Evolutionary conservation across 2,329 filamentous ascomycete species (phyloP).

Genomic region (Daldinia sp.): DNA sequence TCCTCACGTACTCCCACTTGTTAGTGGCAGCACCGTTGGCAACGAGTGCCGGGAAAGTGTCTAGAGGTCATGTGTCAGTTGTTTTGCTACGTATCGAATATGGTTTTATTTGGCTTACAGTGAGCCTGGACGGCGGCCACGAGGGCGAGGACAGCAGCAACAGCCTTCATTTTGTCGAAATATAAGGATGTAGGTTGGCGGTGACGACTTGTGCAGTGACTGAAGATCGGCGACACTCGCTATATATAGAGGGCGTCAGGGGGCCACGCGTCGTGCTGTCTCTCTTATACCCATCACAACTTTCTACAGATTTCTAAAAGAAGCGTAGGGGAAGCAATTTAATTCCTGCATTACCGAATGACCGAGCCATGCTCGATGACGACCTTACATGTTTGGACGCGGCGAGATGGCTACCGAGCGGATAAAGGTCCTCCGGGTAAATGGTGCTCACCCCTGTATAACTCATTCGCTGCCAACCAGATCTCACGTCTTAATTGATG

Average conservation of each 20-base stretch:
- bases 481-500: conserved; percentile 6
- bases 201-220: neutral
- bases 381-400: conserved; percentile 28
- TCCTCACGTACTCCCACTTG: conserved; percentile 58
- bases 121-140: conserved; percentile 49
- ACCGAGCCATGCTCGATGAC: conserved; percentile 23
- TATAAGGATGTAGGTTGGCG: neutral
- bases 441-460: conserved; percentile 1
- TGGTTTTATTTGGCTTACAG: conserved; percentile 44
- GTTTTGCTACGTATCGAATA: neutral
- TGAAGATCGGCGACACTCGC: neutral
- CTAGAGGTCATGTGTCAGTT: conserved; percentile 39
- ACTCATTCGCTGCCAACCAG: conserved; percentile 15
- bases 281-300: conserved; percentile 11
- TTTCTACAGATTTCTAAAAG: conserved; percentile 9
- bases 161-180: conserved; percentile 38
- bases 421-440: conserved; percentile 34
- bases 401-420: conserved; percentile 34
- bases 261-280: neutral
- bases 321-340: conserved; percentile 11
- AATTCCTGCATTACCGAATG: conserved; percentile 9
- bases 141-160: conserved; percentile 40
- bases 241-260: conserved; percentile 1
- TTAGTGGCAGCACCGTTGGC: conserved; percentile 44
- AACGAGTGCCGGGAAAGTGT: conserved; percentile 53